Conservation (phyloP, 306 rosid species). For the Cucurbita pepo region DNA sequence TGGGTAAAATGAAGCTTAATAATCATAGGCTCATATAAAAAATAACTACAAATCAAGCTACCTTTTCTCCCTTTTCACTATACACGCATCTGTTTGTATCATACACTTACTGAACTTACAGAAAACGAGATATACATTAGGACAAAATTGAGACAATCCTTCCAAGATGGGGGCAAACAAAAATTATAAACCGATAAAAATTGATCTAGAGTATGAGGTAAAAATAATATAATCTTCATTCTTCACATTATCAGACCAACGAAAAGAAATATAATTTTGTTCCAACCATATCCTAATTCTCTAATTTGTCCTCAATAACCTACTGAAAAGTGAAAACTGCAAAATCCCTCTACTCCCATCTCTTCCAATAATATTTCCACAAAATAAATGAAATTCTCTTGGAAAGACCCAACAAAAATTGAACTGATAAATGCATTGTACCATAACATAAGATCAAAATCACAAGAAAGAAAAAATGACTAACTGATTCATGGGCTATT, state of each 20-base stretch:
- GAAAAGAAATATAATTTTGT: not conserved
- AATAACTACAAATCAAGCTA: not conserved
- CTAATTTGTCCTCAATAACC: not conserved
- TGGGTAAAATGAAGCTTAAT: not conserved
- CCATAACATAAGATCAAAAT: not conserved
- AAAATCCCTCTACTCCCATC: not conserved
- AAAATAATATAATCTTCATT: not conserved
- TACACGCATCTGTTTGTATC: not conserved
- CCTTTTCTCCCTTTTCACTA: not conserved
- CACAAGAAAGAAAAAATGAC: not conserved
- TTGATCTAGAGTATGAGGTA: not conserved
- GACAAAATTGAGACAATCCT: not conserved
- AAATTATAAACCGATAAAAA: not conserved
- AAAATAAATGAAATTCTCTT: not conserved
- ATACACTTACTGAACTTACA: not conserved
- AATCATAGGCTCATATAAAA: not conserved
- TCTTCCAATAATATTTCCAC: not conserved
- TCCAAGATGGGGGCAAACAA: not conserved
- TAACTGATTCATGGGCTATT: not conserved
- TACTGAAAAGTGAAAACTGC: not conserved
- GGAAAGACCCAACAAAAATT: not conserved
- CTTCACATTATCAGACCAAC: not conserved
- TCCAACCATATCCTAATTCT: not conserved
- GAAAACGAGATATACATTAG: not conserved
- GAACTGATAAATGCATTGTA: not conserved